Conservation (phyloP, 129 eudicot genomes). For the Oenanthe sinensis region DNA sequence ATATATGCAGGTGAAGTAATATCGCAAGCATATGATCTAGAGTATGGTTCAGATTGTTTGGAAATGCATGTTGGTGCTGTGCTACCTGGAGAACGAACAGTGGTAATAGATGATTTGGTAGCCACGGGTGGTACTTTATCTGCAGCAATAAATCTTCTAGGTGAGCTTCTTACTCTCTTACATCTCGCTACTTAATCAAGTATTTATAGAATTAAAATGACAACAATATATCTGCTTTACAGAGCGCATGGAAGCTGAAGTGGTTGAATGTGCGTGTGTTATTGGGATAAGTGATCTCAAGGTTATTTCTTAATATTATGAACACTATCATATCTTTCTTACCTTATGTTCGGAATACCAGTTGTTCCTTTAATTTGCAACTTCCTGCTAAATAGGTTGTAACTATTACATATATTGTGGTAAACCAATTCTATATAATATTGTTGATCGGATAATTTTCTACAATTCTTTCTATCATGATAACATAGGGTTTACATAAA, state of each 20-base stretch:
- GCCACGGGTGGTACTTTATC: constrained; percentile 52
- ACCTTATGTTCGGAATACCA: neutral
- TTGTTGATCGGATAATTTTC: neutral
- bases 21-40: constrained; percentile 34
- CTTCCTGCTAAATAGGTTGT: neutral
- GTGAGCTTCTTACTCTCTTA: neutral
- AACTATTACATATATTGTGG: neutral
- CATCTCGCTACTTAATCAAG: neutral
- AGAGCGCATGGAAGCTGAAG: constrained; percentile 38
- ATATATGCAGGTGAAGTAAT: constrained; percentile 32
- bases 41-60: constrained; percentile 44
- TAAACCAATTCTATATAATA: neutral
- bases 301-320: constrained; percentile 12
- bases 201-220: neutral
- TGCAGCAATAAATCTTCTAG: constrained; percentile 40
- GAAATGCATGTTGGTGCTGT: constrained; percentile 52
- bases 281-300: constrained; percentile 40
- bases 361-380: neutral
- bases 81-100: constrained; percentile 35
- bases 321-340: neutral
- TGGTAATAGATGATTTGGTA: constrained; percentile 47
- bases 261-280: constrained; percentile 42
- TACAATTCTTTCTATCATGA: neutral
- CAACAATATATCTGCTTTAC: neutral
- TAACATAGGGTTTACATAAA: neutral